Evolutionary conservation across 2,329 filamentous ascomycete species (phyloP).

Genomic region (Fusarium pseudocircinatum): DNA sequence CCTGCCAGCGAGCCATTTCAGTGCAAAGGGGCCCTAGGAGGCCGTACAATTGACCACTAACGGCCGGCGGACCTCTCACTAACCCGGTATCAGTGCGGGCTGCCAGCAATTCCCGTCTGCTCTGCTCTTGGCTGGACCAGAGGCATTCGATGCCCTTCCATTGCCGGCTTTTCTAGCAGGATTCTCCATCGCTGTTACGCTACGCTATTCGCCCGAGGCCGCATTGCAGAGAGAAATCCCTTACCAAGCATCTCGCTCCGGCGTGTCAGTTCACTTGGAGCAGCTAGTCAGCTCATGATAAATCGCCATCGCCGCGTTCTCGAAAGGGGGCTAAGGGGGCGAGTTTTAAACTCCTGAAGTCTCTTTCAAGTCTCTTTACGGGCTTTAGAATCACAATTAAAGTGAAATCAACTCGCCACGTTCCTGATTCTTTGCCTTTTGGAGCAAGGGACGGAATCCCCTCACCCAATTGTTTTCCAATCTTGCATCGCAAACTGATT

Average conservation of each 20-base stretch:
- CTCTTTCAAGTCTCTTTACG: constrained; percentile 6
- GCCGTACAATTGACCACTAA: constrained; percentile 28
- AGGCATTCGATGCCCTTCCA: constrained; percentile 42
- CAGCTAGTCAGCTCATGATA: constrained; percentile 42
- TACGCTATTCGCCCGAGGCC: constrained; percentile 33
- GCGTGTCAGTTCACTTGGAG: constrained; percentile 31
- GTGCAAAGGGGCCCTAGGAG: constrained; percentile 14
- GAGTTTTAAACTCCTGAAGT: constrained; percentile 15
- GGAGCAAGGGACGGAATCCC: constrained; percentile 16
- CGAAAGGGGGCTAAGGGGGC: constrained; percentile 36
- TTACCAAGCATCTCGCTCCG: constrained; percentile 40
- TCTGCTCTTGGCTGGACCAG: constrained; percentile 20
- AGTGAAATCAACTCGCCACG: constrained; percentile 20
- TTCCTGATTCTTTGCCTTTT: constrained; percentile 30
- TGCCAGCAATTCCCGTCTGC: constrained; percentile 6
- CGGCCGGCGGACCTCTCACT: constrained; percentile 25
- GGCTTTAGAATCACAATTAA: constrained; percentile 8
- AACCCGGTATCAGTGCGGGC: constrained; percentile 34
- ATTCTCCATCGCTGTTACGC: constrained; percentile 23
- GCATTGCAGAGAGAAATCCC: constrained; percentile 5
- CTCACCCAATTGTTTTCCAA: constrained; percentile 13
- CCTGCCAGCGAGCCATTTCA: constrained; percentile 28
- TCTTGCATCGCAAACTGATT: constrained; percentile 1
- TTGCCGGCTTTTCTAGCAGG: constrained; percentile 27
- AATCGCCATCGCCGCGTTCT: constrained; percentile 35